Conservation (phyloP, 1,139 yeast species). For the Suhomyces bribrorum region DNA sequence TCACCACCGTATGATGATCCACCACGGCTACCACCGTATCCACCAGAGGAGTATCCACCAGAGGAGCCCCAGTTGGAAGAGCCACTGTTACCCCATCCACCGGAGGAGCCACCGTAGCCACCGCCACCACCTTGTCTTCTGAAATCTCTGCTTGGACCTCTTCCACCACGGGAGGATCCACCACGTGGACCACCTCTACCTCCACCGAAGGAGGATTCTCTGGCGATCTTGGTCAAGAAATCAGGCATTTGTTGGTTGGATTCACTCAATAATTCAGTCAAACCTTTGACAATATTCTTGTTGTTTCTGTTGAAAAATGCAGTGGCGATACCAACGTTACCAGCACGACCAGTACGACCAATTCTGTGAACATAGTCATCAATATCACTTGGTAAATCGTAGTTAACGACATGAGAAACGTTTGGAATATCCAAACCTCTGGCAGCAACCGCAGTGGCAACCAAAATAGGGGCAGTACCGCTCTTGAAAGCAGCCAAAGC, state of each 20-base stretch:
- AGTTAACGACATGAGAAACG: conserved; percentile 96
- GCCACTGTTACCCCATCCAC: conserved; percentile 20
- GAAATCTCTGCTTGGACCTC: conserved; percentile 57
- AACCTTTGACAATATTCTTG: conserved; percentile 84
- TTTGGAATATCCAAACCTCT: conserved; percentile 99
- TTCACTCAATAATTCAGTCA: conserved; percentile 83
- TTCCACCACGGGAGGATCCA: conserved; percentile 27
- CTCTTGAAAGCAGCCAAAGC: conserved; percentile 87
- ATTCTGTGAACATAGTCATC: conserved; percentile 99
- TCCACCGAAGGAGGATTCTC: conserved; percentile 72
- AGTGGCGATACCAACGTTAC: conserved; percentile 97
- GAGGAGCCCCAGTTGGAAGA: conserved; percentile 20
- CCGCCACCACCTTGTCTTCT: conserved; percentile 46
- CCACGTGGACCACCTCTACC: conserved; percentile 46
- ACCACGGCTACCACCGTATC: conserved; percentile 19
- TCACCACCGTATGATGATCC: conserved; percentile 23
- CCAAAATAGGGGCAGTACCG: conserved; percentile 89
- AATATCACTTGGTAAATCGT: conserved; percentile 93
- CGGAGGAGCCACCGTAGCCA: conserved; percentile 27
- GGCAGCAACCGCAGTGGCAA: conserved; percentile 98
- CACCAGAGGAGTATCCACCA: conserved; percentile 23
- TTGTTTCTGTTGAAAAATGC: conserved; percentile 97
- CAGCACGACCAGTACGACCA: conserved; percentile 99
- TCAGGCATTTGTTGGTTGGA: conserved; percentile 97
- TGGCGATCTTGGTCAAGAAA: conserved; percentile 75